Evolutionary conservation across 2,329 filamentous ascomycete genomes (phyloP).

Genomic region (Falciphora oryzae): DNA sequence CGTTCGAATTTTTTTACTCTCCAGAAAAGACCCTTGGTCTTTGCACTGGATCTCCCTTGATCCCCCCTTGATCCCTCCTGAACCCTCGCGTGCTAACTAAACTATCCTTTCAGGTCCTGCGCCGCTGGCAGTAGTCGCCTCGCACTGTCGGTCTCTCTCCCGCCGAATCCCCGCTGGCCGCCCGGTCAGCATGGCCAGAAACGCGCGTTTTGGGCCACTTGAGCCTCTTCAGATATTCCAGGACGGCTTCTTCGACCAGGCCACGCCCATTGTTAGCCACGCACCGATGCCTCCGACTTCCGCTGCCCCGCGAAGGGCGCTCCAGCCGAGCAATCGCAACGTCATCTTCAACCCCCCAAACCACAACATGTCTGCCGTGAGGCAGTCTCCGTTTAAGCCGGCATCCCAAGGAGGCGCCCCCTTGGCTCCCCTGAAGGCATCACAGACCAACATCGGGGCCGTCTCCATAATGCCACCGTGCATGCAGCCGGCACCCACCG

Average conservation of each 20-base stretch:
- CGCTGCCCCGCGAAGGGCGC: slow-evolving; percentile 34
- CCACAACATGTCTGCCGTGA: slow-evolving; percentile 36
- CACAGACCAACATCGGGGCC: slow-evolving; percentile 58
- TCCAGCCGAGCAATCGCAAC: slow-evolving; percentile 51
- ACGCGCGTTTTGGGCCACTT: slow-evolving; percentile 39
- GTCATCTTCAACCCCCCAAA: slow-evolving; percentile 60
- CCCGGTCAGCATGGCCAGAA: slow-evolving; percentile 47
- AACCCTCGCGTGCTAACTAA: neutral
- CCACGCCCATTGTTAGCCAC: slow-evolving; percentile 46
- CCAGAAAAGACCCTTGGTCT: too few species aligned
- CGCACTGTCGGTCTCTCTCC: neutral
- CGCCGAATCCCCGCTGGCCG: neutral
- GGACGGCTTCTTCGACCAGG: slow-evolving; percentile 42
- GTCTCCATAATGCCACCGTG: slow-evolving; percentile 62
- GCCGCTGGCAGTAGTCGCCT: neutral
- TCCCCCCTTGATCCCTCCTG: neutral
- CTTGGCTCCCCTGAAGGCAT: slow-evolving; percentile 50
- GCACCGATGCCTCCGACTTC: slow-evolving; percentile 32
- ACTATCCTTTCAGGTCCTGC: neutral
- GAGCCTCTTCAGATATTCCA: slow-evolving; percentile 48
- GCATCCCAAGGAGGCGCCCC: slow-evolving; percentile 44
- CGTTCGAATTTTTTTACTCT: too few species aligned
- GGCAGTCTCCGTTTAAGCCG: slow-evolving; percentile 65
- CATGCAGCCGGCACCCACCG: slow-evolving; percentile 48
- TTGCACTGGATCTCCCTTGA: too few species aligned